These are phyloP conservation scores for Flaveria floridana DNA, from an alignment of 140 eudicot genomes.

Conservation along the genomic window DNA sequence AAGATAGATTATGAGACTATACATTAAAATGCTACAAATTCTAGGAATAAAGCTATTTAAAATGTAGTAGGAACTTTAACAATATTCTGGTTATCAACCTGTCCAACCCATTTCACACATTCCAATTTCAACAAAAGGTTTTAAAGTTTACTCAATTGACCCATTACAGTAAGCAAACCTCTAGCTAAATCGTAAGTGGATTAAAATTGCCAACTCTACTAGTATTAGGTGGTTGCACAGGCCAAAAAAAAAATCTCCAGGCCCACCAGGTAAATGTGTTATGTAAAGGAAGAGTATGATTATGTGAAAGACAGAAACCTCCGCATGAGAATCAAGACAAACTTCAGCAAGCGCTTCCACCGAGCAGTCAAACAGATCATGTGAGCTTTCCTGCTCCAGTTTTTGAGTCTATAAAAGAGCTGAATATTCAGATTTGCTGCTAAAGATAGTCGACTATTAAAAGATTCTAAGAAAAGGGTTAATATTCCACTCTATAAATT, in stretches of 20 bases:
- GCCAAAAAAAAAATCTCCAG: background rate
- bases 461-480: background rate
- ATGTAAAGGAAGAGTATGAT: background rate
- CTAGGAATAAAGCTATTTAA: background rate
- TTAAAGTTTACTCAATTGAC: background rate
- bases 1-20: background rate
- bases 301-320: constrained; percentile 45
- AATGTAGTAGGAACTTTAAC: background rate
- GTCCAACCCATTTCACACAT: background rate
- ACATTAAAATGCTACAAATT: background rate
- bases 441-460: constrained; percentile 22
- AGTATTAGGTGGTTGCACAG: constrained; percentile 1
- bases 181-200: background rate
- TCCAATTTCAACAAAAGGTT: background rate
- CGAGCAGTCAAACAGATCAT: constrained; percentile 64
- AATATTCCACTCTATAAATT: background rate
- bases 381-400: constrained; percentile 45
- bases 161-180: background rate
- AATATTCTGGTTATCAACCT: background rate
- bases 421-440: constrained; percentile 32
- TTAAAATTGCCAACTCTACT: background rate
- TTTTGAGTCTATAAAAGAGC: constrained; percentile 52
- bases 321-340: constrained; percentile 32
- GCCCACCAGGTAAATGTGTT: constrained; percentile 16
- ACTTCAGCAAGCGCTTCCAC: constrained; percentile 75